Evolutionary conservation across 1,284 basidiomycete species (phyloP).

Genomic region (Gymnopus androsaceus): DNA sequence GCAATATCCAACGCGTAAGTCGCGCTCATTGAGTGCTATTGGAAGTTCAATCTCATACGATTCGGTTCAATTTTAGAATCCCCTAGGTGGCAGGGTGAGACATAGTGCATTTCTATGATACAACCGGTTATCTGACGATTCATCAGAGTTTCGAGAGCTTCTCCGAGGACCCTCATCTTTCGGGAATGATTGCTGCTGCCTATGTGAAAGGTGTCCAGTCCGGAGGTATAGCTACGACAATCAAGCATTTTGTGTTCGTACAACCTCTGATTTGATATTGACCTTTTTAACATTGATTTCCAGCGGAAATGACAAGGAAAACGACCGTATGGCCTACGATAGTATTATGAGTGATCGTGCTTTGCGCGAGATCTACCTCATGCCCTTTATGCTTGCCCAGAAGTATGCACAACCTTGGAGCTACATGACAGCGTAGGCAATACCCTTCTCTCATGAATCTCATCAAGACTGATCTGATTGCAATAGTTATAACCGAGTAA

Average conservation of each 20-base stretch:
- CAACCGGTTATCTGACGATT: slow-evolving; percentile 19
- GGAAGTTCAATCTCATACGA: neutral
- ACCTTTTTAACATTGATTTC: neutral
- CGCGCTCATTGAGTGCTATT: neutral
- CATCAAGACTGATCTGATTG: neutral
- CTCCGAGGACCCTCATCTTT: slow-evolving; percentile 78
- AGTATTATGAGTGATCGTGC: slow-evolving; percentile 67
- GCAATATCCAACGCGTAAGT: slow-evolving; percentile 73
- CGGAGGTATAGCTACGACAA: slow-evolving; percentile 68
- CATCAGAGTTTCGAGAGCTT: slow-evolving; percentile 71
- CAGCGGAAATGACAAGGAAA: slow-evolving; percentile 73
- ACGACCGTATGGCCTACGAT: slow-evolving; percentile 66
- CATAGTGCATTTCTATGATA: neutral
- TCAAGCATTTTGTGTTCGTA: slow-evolving; percentile 69
- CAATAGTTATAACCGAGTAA: slow-evolving; percentile 66
- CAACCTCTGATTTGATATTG: slow-evolving; percentile 8
- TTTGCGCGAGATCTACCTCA: slow-evolving; percentile 79
- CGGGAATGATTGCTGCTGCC: slow-evolving; percentile 69
- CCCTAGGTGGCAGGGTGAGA: slow-evolving; percentile 70
- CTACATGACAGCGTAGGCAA: slow-evolving; percentile 68
- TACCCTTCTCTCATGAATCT: neutral
- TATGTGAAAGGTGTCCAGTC: slow-evolving; percentile 76
- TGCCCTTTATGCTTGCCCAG: slow-evolving; percentile 83
- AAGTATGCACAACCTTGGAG: slow-evolving; percentile 71
- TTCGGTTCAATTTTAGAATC: slow-evolving; percentile 42